Conservation (phyloP, 306 rosid genomes). For the Lathyrus aphaca region DNA sequence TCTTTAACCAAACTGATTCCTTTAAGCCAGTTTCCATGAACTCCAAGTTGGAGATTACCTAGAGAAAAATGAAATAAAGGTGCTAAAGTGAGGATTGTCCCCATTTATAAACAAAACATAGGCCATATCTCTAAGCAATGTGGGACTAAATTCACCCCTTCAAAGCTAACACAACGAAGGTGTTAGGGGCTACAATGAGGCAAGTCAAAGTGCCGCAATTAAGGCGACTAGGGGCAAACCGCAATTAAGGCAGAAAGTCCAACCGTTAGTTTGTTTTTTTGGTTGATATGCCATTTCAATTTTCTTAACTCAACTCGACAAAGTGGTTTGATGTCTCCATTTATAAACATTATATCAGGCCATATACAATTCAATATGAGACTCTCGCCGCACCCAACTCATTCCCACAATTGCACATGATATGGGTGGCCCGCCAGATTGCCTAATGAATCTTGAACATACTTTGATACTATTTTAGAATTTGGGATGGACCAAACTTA, state of each 20-base stretch:
- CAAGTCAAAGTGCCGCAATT: too few species aligned
- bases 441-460: background rate
- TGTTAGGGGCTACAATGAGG: too few species aligned
- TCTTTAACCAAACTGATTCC: background rate
- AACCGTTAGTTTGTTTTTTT: background rate
- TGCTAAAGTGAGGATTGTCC: too few species aligned
- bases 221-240: too few species aligned
- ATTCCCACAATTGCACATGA: background rate
- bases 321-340: background rate
- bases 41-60: slow-evolving; percentile 15
- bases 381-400: background rate
- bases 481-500: background rate
- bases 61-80: background rate
- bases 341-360: background rate
- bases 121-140: too few species aligned
- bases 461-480: background rate
- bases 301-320: background rate
- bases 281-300: background rate
- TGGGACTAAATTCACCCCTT: too few species aligned
- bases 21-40: background rate
- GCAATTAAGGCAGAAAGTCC: too few species aligned
- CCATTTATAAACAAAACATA: too few species aligned
- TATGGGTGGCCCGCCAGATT: background rate
- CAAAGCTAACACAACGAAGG: too few species aligned
- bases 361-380: background rate